Evolutionary conservation across 805 yeast genomes (phyloP), one percentile per base, ranked within the genome.

Genomic region (Starmera dryadoides): DNA sequence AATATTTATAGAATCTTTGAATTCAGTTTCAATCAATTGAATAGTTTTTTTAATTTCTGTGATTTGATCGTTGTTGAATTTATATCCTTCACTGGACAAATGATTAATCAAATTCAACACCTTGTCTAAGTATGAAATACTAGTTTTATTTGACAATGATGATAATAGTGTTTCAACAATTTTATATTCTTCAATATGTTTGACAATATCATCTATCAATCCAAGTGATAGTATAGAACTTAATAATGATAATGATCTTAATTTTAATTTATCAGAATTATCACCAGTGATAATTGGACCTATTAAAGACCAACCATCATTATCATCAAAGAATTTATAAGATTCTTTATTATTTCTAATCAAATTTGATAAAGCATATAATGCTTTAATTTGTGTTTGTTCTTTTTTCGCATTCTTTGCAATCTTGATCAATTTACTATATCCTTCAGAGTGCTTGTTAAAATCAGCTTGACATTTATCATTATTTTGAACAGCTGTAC

Each of bases 401-500:
- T 48, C 41, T 2, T 44, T 29, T 6, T 4, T 20, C 2, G 23
- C 15, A 23, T 53, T 41, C 6, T 52, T 44, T 0, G 75, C 70
- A 18, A 78, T 48, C 1, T 56, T 41, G 10, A 81, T 58, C 39
- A 82, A 60, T 38, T 58, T 60, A n/a, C 53, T 44, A 28, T 79
- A 55, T 2, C 80, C 81, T 20, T 61, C 55, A 0, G 64, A 65
- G 42, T 79, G 67, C 42, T 73, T 73, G 31, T 70, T 58, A 43
- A 84, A 81, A 38, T 75, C 84, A 40, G 70, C 67, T 60, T 88
- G 98, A 4, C 88, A 67, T 41, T 72, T 75, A 4, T 77, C 78
- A 58, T 93, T 93, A 58, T 93, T 93, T 61, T 93, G 98, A 4
- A 85, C 94, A 0, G 98, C 95, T 0, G 91, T 84, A 2, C 95